A percentile compares a stretch with the other conserved stretches of the same genome.
phyloP scores from a whole-genome alignment of 1,284 basidiomycete species.

The Ganoderma lingzhi region DNA sequence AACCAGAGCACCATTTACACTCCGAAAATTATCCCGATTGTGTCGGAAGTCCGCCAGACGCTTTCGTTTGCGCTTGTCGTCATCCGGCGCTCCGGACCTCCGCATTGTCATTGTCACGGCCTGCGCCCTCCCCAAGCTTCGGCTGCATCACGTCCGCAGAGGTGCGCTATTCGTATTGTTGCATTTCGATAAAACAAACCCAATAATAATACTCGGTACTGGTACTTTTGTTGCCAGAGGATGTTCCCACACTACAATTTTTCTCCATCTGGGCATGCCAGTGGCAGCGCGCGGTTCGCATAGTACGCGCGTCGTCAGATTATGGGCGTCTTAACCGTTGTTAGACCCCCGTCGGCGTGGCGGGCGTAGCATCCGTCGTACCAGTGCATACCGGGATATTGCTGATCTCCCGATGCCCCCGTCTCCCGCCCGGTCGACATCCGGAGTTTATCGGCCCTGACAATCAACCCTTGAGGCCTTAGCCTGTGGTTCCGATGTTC shows the following conservation, averaged over 20 bases:
- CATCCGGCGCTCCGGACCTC: background rate
- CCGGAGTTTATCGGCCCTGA: constrained; percentile 10
- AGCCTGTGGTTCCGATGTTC: constrained; percentile 9
- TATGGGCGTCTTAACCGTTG: constrained; percentile 7
- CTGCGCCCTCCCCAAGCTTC: background rate
- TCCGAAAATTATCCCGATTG: background rate
- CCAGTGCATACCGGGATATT: constrained; percentile 26
- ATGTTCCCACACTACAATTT: background rate
- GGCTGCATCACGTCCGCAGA: background rate
- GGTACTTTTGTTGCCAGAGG: background rate
- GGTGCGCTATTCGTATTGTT: background rate
- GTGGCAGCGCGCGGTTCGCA: constrained; percentile 4
- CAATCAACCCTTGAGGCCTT: constrained; percentile 9
- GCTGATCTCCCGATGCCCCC: constrained; percentile 10
- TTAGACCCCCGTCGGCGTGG: constrained; percentile 10
- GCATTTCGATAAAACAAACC: background rate
- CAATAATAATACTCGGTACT: background rate
- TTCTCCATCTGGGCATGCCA: background rate
- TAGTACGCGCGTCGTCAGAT: background rate
- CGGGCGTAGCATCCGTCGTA: constrained; percentile 16
- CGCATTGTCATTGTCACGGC: background rate
- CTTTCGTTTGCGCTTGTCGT: constrained; percentile 1
- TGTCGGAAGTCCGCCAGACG: constrained; percentile 1
- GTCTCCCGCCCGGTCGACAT: constrained; percentile 15
- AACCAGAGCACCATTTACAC: background rate